Base-by-base conservation (phyloP, 352 stramenopile genomes). In the Aphanomyces astaci region DNA sequence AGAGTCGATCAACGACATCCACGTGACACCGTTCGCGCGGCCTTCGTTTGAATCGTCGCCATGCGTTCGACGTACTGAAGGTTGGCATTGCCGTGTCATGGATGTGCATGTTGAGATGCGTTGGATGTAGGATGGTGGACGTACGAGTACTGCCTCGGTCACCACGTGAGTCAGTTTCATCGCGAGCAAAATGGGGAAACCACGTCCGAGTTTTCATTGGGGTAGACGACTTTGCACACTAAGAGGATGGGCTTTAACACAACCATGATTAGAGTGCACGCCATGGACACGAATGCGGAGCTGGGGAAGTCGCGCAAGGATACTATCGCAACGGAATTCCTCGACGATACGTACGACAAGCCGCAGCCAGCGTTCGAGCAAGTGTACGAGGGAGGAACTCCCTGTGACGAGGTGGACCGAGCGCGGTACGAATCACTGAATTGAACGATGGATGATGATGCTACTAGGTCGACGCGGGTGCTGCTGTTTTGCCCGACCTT, bases 111-210 rank as follows among this genome's bases (percentile, higher is more conserved):
- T 43, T 62, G 25, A 36, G 52, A 2, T 62, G 11, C 3, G 24
- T 62, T 0, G 13, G 0, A 36, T 19, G 30, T 49, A 68, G 83
- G 85, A 19, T 90, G 82, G 82, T 90, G 82, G 86, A 90, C 86
- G 9, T 92, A 92, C 68, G 83, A 94, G 70, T 86, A 91, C 57
- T 94, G 86, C 66, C 87, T 94, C 57, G 84, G 82, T 31, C 72
- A 77, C 4, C 76, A 76, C 31, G 73, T 91, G 27, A 79, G 83
- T 31, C 86, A 94, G 70, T 94, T 89, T 63, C 86, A 92, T 32
- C 81, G 81, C 40, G 77, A 94, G 57, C 68, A 64, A 27, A 82
- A 90, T 39, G 83, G 83, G 36, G 76, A 76, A 2, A 76, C 90
- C 48, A 84, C 80, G 19, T 73, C 75, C 33, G 82, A 94, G 59